Base-by-base conservation (phyloP, 768 basidiomycete species). In the Lactarius deliciosus region DNA sequence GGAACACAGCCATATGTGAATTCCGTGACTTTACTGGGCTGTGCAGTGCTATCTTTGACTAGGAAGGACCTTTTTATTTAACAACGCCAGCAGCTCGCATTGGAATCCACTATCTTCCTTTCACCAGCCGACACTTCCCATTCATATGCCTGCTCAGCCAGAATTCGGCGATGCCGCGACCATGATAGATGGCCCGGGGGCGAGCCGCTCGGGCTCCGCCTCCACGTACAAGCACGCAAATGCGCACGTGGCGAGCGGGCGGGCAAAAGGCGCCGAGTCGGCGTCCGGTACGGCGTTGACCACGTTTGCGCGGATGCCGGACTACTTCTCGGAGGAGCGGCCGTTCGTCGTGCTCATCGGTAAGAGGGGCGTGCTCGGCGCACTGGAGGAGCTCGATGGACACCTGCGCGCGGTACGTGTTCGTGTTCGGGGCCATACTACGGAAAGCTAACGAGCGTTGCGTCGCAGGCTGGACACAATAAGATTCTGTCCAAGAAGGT, bases 301-400 rank as follows among this genome's bases (percentile, higher is more conserved):
- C 34, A 61, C 56, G 2, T 61, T 70, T 40, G 41, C 71, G 32
- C 62, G 55, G 38, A 64, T 36, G n/a, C 3, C 40, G 1, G 68
- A 75, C 55, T 73, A 72, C 60, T 70, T 74, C 59, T 70, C 85
- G 7, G 81, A 84, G 64, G 83, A 87, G 34, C 77, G 88, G 53
- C 86, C 87, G 0, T 92, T 91, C 79, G 88, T 91, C 70, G 81
- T 93, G 57, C 81, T 78, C 2, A 90, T 93, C 64, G 82, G 80
- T 18, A 85, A 83, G 72, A 81, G 81, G n/a, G 90, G 91, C 54
- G 73, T 92, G 36, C 82, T 88, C 65, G 81, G 76, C 38, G 92
- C 92, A 10, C 75, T 94, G 43, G 80, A 89, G 73, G 86, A 85
- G 72, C 83, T 93, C 47, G 87, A 94, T 71, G 63, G 63, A 54